Base-by-base conservation (phyloP, 257 asterid species). In the Fraxinus quadrangulata region DNA sequence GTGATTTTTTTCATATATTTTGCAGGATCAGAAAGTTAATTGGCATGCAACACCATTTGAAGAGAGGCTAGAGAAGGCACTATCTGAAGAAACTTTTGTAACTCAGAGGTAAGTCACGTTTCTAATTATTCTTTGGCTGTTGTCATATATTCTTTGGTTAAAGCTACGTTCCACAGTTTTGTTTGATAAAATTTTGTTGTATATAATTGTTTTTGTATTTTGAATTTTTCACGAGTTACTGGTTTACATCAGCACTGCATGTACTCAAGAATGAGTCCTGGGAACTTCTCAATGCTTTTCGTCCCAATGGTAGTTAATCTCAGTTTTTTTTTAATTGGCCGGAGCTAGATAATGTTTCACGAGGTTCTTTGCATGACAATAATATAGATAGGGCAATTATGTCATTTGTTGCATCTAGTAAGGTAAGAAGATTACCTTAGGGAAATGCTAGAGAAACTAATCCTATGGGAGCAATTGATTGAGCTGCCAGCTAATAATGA, bases 1-100 rank as follows among this genome's bases (percentile, higher is more conserved):
- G 40, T 49, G 40, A 28, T 42, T 70, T 69, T 72, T 23, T 26
- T 65, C 72, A 9, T 59, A 24, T 63, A 17, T 63, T 81, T 80
- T 45, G n/a, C 87, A 89, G 93, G 93, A 89, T 83, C 93, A 95
- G 83, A 95, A 92, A 83, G 97, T 95, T 31, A 95, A 87, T 81
- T 95, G 97, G 97, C 99, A 95, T 71, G 97, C 98, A 39, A 92
- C 97, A 14, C 96, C 99, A 66, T 95, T 95, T 78, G 97, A 91
- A 79, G 99, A 95, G 93, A 92, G 99, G 81, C 88, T 95, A 33
- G 98, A 95, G 81, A 95, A 95, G 84, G 99, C 99, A 33, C 80
- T 95, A 81, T 95, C 98, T 33, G 95, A 91, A 84, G 97, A 93
- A 82, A 73, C 92, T 80, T 75, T 77, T 24, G 83, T 80, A 77